Percentiles rank a stretch among this genome's conserved stretches.
Conservation (phyloP, 2,329 filamentous ascomycete genomes). For the Teratosphaeria destructans region DNA sequence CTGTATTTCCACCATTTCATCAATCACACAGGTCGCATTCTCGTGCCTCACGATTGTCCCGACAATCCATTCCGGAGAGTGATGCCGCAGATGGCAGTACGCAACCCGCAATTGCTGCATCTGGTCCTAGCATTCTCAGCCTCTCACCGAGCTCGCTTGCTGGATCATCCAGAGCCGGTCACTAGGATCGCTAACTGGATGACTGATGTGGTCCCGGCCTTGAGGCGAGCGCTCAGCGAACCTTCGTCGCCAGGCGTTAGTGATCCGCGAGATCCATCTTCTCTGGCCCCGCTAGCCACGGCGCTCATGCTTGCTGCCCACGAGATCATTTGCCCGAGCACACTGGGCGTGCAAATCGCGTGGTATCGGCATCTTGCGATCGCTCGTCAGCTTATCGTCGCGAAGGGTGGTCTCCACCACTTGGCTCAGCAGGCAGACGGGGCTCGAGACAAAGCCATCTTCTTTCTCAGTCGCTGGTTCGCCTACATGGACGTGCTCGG, state of each 20-base stretch:
- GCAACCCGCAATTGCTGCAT: conserved; percentile 61
- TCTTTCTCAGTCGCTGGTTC: conserved; percentile 74
- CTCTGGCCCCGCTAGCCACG: conserved; percentile 64
- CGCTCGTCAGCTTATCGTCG: conserved; percentile 63
- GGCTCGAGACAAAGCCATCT: conserved; percentile 48
- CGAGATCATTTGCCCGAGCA: conserved; percentile 72
- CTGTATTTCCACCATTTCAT: conserved; percentile 66
- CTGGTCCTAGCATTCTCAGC: conserved; percentile 73
- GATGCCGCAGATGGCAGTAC: conserved; percentile 56
- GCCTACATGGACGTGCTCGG: conserved; percentile 75
- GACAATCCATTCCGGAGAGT: conserved; percentile 52
- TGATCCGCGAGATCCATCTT: conserved; percentile 47
- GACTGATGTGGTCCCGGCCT: conserved; percentile 62
- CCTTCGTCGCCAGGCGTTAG: conserved; percentile 12
- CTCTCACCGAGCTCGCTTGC: conserved; percentile 66
- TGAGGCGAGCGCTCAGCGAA: conserved; percentile 51
- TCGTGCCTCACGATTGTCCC: conserved; percentile 52
- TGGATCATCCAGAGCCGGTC: conserved; percentile 62
- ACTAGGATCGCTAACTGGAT: conserved; percentile 75
- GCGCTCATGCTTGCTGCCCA: conserved; percentile 77
- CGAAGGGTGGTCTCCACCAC: conserved; percentile 48
- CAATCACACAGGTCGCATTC: conserved; percentile 65
- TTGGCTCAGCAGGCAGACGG: conserved; percentile 28
- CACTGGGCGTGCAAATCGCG: conserved; percentile 67
- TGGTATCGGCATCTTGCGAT: conserved; percentile 73